phyloP scores from a whole-genome alignment of 2,329 filamentous ascomycete genomes.

The Aureobasidium leucospermi region DNA sequence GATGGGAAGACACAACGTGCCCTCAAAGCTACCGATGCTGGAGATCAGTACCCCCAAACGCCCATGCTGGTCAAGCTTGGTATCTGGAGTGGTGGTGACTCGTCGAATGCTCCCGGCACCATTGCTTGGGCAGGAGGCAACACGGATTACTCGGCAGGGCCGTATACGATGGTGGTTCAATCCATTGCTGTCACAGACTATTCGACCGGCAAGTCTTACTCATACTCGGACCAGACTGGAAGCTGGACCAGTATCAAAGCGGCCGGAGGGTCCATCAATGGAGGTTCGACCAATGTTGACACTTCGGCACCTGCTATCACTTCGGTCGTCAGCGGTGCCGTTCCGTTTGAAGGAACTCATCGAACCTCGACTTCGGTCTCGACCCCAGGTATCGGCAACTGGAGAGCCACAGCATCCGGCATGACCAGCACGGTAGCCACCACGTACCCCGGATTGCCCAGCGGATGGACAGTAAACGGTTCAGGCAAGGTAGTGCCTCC shows the following conservation, averaged over 20 bases:
- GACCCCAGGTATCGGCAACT: conserved; percentile 34
- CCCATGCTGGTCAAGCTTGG: conserved; percentile 94
- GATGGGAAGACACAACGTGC: conserved; percentile 71
- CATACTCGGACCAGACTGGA: conserved; percentile 71
- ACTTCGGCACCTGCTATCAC: conserved; percentile 55
- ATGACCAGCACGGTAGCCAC: conserved; percentile 32
- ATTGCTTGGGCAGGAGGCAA: conserved; percentile 82
- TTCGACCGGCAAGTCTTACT: conserved; percentile 80
- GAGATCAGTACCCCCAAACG: conserved; percentile 81
- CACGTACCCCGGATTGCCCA: conserved; percentile 56
- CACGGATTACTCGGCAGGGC: conserved; percentile 75
- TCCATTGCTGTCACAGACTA: conserved; percentile 78
- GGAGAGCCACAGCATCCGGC: conserved; percentile 35
- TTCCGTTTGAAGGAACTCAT: conserved; percentile 61
- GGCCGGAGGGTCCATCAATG: conserved; percentile 63
- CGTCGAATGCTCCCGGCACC: conserved; percentile 70
- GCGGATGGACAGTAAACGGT: conserved; percentile 69
- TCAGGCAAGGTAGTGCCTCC: conserved; percentile 73
- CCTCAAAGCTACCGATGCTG: conserved; percentile 61
- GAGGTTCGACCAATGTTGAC: conserved; percentile 47
- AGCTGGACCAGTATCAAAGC: conserved; percentile 75
- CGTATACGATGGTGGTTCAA: conserved; percentile 79
- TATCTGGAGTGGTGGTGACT: conserved; percentile 84
- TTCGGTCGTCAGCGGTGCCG: conserved; percentile 53
- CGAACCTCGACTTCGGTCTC: conserved; percentile 33